A percentile compares a stretch with the other conserved stretches of the same genome.
phyloP scores from a whole-genome alignment of 441 rosid species.

The Croton laevigatus region DNA sequence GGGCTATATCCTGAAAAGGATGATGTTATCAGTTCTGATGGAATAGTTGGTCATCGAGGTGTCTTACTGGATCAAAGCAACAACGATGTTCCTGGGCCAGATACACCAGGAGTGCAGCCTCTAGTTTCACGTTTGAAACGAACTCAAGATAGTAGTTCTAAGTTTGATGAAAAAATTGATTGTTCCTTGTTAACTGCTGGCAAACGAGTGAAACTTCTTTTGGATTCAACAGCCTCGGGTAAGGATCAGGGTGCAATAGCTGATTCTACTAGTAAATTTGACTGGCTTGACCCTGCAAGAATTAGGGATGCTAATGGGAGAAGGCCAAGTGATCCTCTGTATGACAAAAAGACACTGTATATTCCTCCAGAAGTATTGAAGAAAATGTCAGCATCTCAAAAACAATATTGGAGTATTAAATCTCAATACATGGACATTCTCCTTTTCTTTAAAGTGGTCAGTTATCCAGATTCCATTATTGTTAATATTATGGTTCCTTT shows the following conservation, averaged over 20 bases:
- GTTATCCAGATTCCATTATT: constrained; percentile 28
- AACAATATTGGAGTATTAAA: constrained; percentile 88
- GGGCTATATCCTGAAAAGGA: constrained; percentile 28
- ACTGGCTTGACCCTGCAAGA: constrained; percentile 78
- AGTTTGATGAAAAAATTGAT: constrained; percentile 32
- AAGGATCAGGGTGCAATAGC: constrained; percentile 34
- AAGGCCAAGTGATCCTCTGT: constrained; percentile 76
- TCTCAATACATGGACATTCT: constrained; percentile 86
- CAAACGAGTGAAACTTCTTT: constrained; percentile 59
- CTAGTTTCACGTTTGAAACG: constrained; percentile 66
- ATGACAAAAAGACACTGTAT: constrained; percentile 68
- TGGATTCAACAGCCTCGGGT: constrained; percentile 33
- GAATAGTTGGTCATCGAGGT: constrained; percentile 20
- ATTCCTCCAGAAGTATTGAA: constrained; percentile 69
- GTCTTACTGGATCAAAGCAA: constrained; percentile 24
- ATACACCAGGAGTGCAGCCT: constrained; percentile 68
- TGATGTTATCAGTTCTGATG: constrained; percentile 25
- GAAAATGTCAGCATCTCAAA: constrained; percentile 92
- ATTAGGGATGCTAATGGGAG: constrained; percentile 81
- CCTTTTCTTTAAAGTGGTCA: constrained; percentile 97
- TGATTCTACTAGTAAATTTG: constrained; percentile 69
- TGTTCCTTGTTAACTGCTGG: constrained; percentile 34
- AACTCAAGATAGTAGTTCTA: constrained; percentile 46
- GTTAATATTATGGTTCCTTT: not conserved
- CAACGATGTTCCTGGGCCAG: constrained; percentile 59